phyloP scores from a whole-genome alignment of 768 basidiomycete genomes.

The Naematelia encephala region DNA sequence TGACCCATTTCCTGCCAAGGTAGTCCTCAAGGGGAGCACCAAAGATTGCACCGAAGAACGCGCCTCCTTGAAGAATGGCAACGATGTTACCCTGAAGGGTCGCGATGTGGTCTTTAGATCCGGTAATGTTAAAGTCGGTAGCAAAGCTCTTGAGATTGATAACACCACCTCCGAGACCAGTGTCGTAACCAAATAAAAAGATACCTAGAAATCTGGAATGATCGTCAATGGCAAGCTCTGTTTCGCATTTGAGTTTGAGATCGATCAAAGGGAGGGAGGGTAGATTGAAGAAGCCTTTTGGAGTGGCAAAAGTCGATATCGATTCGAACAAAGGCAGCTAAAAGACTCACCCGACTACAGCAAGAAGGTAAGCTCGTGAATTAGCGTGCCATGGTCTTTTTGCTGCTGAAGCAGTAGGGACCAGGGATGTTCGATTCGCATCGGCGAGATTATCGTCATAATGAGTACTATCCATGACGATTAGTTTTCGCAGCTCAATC shows the following conservation, averaged over 20 bases:
- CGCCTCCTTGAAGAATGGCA: constrained; percentile 65
- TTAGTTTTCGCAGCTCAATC: no score
- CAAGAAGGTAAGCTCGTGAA: constrained; percentile 30
- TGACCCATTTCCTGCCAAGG: constrained; percentile 61
- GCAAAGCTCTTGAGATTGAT: constrained; percentile 64
- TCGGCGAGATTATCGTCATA: no score
- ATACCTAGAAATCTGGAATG: constrained; percentile 40
- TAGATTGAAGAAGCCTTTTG: no score
- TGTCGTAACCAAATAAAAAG: constrained; percentile 68
- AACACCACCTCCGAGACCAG: constrained; percentile 70
- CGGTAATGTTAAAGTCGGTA: constrained; percentile 59
- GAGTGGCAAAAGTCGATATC: no score
- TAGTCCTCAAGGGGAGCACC: constrained; percentile 33
- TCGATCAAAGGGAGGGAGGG: no score
- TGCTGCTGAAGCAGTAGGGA: no score
- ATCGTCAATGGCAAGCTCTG: no score
- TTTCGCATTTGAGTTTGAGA: no score
- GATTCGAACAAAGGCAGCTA: no score
- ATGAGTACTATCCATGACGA: no score
- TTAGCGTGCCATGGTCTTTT: constrained; percentile 39
- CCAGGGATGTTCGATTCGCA: no score
- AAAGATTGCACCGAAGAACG: constrained; percentile 77
- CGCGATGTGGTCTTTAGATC: constrained; percentile 54
- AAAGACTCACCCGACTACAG: constrained; percentile 33
- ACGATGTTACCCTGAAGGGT: constrained; percentile 75